phyloP scores from a whole-genome alignment of 2,329 filamentous ascomycete species.

The Trichoderma cornu-damae region DNA sequence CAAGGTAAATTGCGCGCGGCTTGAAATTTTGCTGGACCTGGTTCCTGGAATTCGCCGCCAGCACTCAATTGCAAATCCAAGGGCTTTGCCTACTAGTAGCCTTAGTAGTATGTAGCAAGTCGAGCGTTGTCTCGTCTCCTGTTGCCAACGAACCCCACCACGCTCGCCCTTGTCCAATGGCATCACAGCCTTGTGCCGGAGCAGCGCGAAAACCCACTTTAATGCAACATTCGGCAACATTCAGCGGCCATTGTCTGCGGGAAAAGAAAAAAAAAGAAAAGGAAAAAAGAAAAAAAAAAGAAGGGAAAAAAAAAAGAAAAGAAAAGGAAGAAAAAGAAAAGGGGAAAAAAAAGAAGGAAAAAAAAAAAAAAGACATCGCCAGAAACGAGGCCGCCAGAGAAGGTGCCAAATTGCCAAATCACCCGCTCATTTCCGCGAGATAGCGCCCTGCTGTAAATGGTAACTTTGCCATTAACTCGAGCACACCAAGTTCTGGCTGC shows the following conservation, averaged over 20 bases:
- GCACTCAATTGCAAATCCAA: constrained; percentile 8
- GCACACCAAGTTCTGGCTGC: too few species aligned
- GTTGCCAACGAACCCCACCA: constrained; percentile 8
- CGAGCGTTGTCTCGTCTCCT: constrained; percentile 14
- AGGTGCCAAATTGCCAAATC: not conserved
- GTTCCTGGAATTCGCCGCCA: not conserved
- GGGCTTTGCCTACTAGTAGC: constrained; percentile 15
- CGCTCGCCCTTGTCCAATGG: not conserved
- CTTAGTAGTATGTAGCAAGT: too few species aligned
- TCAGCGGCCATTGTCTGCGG: not conserved
- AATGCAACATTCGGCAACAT: too few species aligned
- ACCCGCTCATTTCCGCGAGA: not conserved
- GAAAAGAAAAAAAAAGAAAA: not conserved
- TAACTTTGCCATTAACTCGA: too few species aligned
- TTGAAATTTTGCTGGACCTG: not conserved
- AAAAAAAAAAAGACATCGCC: not conserved
- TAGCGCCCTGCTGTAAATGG: too few species aligned
- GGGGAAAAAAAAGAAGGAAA: too few species aligned
- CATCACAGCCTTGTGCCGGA: not conserved
- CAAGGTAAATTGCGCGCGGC: not conserved
- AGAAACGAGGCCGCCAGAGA: not conserved
- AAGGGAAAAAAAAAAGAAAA: too few species aligned
- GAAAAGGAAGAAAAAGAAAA: too few species aligned
- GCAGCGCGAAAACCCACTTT: not conserved
- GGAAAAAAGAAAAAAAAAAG: not conserved